These are phyloP conservation scores for Globisporangium paroecandrum DNA, from an alignment of 352 stramenopile genomes.

Conservation along the genomic window DNA sequence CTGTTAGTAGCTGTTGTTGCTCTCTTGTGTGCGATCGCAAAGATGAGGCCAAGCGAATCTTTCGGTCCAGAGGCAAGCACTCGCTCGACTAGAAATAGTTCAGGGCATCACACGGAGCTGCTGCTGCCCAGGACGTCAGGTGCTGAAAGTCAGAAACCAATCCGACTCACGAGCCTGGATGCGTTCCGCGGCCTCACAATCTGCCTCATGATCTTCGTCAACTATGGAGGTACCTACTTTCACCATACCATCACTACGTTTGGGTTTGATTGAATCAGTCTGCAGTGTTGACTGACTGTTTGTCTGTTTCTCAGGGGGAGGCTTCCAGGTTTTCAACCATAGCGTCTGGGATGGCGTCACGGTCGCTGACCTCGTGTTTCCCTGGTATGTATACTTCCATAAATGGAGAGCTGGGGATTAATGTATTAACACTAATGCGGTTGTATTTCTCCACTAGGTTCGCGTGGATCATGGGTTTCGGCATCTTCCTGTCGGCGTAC, in stretches of 20 bases:
- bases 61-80: not conserved
- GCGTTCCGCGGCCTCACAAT: slow-evolving; percentile 74
- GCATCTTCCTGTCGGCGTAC: slow-evolving; percentile 26
- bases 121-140: slow-evolving; percentile 1
- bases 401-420: not conserved
- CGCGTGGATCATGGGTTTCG: slow-evolving; percentile 84
- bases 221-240: slow-evolving; percentile 58
- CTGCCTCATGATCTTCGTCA: slow-evolving; percentile 85
- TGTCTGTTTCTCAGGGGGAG: slow-evolving; percentile 33
- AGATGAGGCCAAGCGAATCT: not conserved
- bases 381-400: slow-evolving; percentile 39
- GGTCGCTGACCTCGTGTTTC: slow-evolving; percentile 71
- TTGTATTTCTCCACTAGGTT: slow-evolving; percentile 38
- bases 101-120: not conserved
- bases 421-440: not conserved
- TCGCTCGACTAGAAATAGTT: not conserved
- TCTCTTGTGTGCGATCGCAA: not conserved
- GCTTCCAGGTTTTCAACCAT: slow-evolving; percentile 59
- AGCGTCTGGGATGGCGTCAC: slow-evolving; percentile 79
- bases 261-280: not conserved
- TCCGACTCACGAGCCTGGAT: slow-evolving; percentile 48
- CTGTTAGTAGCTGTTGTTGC: not conserved
- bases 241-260: not conserved
- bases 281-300: not conserved
- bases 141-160: not conserved